Evolutionary conservation across 2,329 filamentous ascomycete genomes (phyloP), one percentile per base, ranked within the genome.

Genomic region (Cucurbitaria berberidis): DNA sequence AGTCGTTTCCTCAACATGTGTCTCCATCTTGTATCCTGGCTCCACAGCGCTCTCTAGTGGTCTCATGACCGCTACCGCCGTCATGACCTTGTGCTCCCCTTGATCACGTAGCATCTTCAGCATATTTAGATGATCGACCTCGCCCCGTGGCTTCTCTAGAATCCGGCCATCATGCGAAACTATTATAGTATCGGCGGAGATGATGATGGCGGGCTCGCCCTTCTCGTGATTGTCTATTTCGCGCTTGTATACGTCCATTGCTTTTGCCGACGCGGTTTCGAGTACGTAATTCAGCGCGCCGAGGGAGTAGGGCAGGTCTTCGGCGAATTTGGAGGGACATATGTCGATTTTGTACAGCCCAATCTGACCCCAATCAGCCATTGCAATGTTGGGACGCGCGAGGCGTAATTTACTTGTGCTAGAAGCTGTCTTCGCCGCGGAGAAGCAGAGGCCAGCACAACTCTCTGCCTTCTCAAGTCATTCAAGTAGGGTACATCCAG

Each of bases 151-250:
- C 79, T 99, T 99, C 81, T 99, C 95, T 2, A 99, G 79, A 47
- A 99, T 91, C 46, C 84, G 81, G 0, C 93, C 93, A 35, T 84
- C 79, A 10, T 85, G 82, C 9, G 86, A 88, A 13, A 95, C 89
- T 57, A 99, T 90, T 50, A 99, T 82, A 0, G 95, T 98, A 74
- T 98, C 93, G 30, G 93, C 93, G 0, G 92, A 87, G 53, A 98
- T 88, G 52, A 98, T 91, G 15, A 98, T 81, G 6, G 86, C 88
- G 0, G 92, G 92, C 63, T 97, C 95, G 49, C 82, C 84, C 51
- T 80, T 76, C 42, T 68, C 75, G 49, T 77, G 73, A 53, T 84
- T 84, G 66, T 86, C 73, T 62, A 87, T 80, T 64, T 86, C 83
- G 35, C 78, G 71, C 26, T 74, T 72, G 75, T 89, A 89, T 9